Base-by-base conservation (phyloP, 768 basidiomycete species). In the Kwoniella dendrophila region DNA sequence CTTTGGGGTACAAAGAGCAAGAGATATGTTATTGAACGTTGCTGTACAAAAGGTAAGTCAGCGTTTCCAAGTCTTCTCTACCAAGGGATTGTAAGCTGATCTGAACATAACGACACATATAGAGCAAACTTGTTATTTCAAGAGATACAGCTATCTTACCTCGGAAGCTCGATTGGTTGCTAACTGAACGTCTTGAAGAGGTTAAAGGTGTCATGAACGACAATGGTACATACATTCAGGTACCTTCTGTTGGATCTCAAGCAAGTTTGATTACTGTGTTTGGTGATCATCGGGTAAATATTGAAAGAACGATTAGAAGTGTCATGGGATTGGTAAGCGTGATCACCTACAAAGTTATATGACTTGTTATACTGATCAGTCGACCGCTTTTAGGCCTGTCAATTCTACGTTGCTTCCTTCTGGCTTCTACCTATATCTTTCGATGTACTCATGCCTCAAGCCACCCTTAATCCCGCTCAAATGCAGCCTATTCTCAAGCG, bases 91-190 rank as follows among this genome's bases (percentile, higher is more conserved):
- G 22, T 45, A 45, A n/a, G n/a, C n/a, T n/a, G n/a, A n/a, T n/a
- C n/a, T n/a, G n/a, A n/a, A n/a, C n/a, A n/a, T n/a, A n/a, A n/a
- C n/a, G n/a, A n/a, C n/a, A 11, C 6, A 43, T 43, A 5, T n/a
- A 98, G 95, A 88, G 87, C 75, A 92, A 94, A 78, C 84, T 86
- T 48, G 86, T 96, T 61, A 87, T 96, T 59, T 94, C 95, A 7
- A 83, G 92, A 62, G 94, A 99, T 76, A 92, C 91, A 16, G 90
- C 92, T 4, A 89, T 97, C 57, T 84, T 96, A 24, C 95, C 95
- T 59, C 88, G 95, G 65, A 99, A 99, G 78, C 83, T 99, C 64
- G 95, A 99, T 73, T 97, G 95, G 94, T 89, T 99, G 86, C 86
- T 96, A 56, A 90, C 90, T n/a, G 92, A 99, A 78, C 87, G 90